Evolutionary conservation across 768 basidiomycete species (phyloP), one percentile per base, ranked within the genome.

Genomic region (Mycena polygramma): DNA sequence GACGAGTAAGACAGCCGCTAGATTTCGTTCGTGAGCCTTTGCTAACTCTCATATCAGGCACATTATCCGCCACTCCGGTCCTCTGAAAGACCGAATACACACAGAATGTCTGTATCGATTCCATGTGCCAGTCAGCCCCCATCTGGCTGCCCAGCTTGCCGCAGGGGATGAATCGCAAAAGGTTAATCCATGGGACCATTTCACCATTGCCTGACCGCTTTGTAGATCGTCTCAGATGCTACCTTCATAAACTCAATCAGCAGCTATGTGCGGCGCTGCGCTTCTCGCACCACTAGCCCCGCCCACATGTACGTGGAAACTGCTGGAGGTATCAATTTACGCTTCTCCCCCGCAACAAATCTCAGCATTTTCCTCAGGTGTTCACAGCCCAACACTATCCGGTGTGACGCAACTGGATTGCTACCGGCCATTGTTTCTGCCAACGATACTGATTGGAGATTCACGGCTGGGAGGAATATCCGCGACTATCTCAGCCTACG

Each of bases 401-500:
- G 91, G 96, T 36, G 89, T 91, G 14, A 91, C 94, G 9, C 97
- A 99, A 78, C 85, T 90, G 22, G 95, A 97, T 59, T 88, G 88
- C 37, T 97, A 96, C 76, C 88, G 97, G 8, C 91, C 95, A 0
- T 86, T 99, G 22, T 93, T 93, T 70, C 87, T 98, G 7, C 97
- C 97, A 1, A 93, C 93, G 0, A 81, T 99, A 68, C 88, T 99
- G 7, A 83, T 99, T 45, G 97, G 94, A 0, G 95, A 98, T 70
- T 89, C 94, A 0, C 91, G 90, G 54, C 91, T 99, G 7, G 97
- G 97, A 26, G 97, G 97, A 1, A 99, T 99, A 57, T 97, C 95
- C 17, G 83, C 87, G 7, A 98, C 97, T 0, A 92, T 99, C 68
- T 90, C 97, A 1, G 89, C 97, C 0, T 98, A 95, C 81, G 97